Evolutionary conservation across 1,139 yeast species (phyloP), one percentile per base, ranked within the genome.

Genomic region (Pichia cactophila): DNA sequence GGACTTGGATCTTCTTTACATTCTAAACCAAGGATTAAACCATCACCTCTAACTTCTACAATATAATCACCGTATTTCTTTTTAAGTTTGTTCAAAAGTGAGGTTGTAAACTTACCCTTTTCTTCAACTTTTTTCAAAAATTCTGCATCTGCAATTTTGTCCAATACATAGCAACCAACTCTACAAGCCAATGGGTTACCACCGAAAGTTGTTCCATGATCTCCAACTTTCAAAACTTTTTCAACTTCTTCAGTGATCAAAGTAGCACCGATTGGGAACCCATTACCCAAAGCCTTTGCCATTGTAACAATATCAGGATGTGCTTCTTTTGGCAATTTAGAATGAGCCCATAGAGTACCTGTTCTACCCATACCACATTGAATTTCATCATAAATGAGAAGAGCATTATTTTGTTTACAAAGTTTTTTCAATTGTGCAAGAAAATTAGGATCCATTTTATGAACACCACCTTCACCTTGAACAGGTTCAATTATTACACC

Each of bases 401-500:
- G 65, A 11, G 86, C 95, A 50, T 86, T 81, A 58, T 84, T 76
- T 50, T 83, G 77, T 50, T 71, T 70, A 66, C 97, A 89, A 50
- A 86, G 69, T 57, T 78, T 67, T 57, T 86, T 81, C 64, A 92
- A 71, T 47, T 80, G 80, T 4, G 72, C 62, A 56, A 92, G 72
- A 61, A 88, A 89, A 42, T 80, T 86, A 0, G 69, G 61, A 33
- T 78, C 74, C 49, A 87, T 77, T 23, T 81, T 79, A 60, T 82
- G 81, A 26, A 92, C 83, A 54, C 98, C 98, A 50, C 98, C 98
- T 71, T 92, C 98, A 58, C 97, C 98, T 71, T 92, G 98, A 53
- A 92, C 83, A 23, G 98, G 98, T 69, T 92, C 98, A 40, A 92
- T 81, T 50, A 92, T 90, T 39, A 92, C 94, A 48, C 90, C 98